Conservation (phyloP, 768 basidiomycete species). For the Amylocystis lapponica region DNA sequence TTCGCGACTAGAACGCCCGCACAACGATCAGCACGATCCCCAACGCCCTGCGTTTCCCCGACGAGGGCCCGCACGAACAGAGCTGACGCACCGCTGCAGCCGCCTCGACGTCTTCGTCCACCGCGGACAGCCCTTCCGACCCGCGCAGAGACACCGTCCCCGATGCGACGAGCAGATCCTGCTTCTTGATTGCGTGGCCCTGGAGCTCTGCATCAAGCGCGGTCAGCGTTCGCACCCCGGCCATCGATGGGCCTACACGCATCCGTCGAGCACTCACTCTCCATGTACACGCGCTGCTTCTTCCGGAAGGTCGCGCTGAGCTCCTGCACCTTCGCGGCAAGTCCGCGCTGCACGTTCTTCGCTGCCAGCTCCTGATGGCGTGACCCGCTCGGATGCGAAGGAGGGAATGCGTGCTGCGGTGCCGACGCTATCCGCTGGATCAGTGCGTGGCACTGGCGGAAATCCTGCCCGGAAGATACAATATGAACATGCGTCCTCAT, state of each 20-base stretch:
- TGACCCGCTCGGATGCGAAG: constrained; percentile 36
- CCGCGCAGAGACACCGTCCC: constrained; percentile 80
- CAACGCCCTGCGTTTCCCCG: constrained; percentile 9
- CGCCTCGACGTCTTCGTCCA: constrained; percentile 88
- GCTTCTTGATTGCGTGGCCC: constrained; percentile 97
- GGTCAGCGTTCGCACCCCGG: constrained; percentile 10
- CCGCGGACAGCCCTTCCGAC: constrained; percentile 74
- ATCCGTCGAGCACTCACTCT: constrained; percentile 83
- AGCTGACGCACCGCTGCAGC: constrained; percentile 43
- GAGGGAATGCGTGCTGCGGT: constrained; percentile 61
- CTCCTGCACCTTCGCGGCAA: constrained; percentile 96
- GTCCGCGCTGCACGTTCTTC: constrained; percentile 90
- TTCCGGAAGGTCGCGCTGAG: constrained; percentile 89
- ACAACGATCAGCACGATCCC: constrained; percentile 1
- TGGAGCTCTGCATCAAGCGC: constrained; percentile 62
- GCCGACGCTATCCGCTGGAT: constrained; percentile 69
- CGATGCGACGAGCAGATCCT: constrained; percentile 87
- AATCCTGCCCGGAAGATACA: constrained; percentile 23
- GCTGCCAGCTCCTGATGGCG: constrained; percentile 60
- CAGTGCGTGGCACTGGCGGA: constrained; percentile 40
- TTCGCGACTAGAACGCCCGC: constrained; percentile 29
- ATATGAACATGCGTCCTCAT: constrained; percentile 5
- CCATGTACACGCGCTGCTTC: constrained; percentile 98
- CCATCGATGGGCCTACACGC: too few species aligned
- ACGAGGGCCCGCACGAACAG: constrained; percentile 3